Conservation (phyloP, 169 alveolate species). For the Cryptosporidium sp. region DNA sequence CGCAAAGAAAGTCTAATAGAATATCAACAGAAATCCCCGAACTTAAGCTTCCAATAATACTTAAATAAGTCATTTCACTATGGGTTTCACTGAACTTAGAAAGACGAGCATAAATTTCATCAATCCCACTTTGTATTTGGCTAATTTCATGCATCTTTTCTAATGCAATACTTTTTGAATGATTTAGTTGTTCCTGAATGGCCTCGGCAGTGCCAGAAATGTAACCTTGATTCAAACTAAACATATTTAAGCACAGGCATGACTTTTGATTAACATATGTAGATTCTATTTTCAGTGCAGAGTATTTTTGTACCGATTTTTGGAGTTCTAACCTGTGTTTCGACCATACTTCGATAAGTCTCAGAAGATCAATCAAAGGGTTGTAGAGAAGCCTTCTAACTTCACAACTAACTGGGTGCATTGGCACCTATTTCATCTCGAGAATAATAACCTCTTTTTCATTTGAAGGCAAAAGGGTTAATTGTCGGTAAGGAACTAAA, state of each 20-base stretch:
- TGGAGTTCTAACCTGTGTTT: slow-evolving; percentile 2
- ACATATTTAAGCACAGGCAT: slow-evolving; percentile 5
- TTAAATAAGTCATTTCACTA: not conserved
- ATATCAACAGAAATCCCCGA: slow-evolving; percentile 26
- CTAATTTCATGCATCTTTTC: slow-evolving; percentile 12
- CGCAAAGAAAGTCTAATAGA: slow-evolving; percentile 25
- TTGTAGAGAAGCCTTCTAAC: not conserved
- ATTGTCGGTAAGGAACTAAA: not conserved
- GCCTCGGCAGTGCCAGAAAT: not conserved
- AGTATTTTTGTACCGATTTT: slow-evolving; percentile 34
- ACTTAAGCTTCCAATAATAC: slow-evolving; percentile 2
- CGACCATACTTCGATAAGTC: slow-evolving; percentile 49
- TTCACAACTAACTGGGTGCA: not conserved
- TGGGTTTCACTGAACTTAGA: not conserved
- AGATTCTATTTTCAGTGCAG: slow-evolving; percentile 19
- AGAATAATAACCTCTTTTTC: not conserved
- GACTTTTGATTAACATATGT: slow-evolving; percentile 28
- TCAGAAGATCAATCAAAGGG: slow-evolving; percentile 30
- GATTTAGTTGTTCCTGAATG: not conserved
- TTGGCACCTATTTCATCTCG: not conserved
- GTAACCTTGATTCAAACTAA: slow-evolving; percentile 21
- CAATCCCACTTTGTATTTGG: not conserved
- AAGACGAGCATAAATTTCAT: not conserved
- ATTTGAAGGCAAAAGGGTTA: not conserved
- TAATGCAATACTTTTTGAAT: not conserved